Percentiles rank a stretch among this genome's conserved stretches.
Evolutionary conservation across 1,284 basidiomycete species (phyloP).

Genomic region (Cystobasidium slooffiae): DNA sequence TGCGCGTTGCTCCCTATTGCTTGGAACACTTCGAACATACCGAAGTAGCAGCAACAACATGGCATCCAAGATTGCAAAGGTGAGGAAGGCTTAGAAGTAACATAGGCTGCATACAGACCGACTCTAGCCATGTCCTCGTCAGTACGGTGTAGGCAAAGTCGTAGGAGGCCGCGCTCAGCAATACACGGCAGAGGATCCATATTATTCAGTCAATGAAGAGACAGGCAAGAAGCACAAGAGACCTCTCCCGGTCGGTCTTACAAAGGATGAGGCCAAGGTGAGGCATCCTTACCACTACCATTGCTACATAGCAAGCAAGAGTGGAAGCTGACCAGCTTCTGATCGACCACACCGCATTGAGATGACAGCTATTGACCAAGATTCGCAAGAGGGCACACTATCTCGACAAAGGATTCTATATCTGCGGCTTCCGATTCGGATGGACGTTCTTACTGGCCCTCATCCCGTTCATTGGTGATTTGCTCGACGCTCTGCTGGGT

Average conservation of each 20-base stretch:
- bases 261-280: constrained; percentile 29
- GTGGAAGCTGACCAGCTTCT: too few relatives aligned
- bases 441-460: constrained; percentile 42
- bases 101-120: background rate
- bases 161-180: constrained; percentile 15
- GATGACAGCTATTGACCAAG: constrained; percentile 38
- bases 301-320: too few relatives aligned
- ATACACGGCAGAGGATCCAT: constrained; percentile 29
- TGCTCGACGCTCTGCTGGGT: constrained; percentile 49
- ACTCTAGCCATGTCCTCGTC: background rate
- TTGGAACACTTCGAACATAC: background rate
- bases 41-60: background rate
- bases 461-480: constrained; percentile 48
- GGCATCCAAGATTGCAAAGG: constrained; percentile 18
- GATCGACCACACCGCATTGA: background rate
- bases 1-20: background rate
- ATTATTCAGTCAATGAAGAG: constrained; percentile 34
- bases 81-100: background rate
- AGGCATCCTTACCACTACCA: background rate
- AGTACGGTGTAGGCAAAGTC: constrained; percentile 19
- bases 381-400: constrained; percentile 72
- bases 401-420: constrained; percentile 75
- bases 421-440: constrained; percentile 85
- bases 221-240: constrained; percentile 59
- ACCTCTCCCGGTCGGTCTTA: constrained; percentile 32